Conservation (phyloP, 2,329 filamentous ascomycete species). For the Talaromyces funiculosus region DNA sequence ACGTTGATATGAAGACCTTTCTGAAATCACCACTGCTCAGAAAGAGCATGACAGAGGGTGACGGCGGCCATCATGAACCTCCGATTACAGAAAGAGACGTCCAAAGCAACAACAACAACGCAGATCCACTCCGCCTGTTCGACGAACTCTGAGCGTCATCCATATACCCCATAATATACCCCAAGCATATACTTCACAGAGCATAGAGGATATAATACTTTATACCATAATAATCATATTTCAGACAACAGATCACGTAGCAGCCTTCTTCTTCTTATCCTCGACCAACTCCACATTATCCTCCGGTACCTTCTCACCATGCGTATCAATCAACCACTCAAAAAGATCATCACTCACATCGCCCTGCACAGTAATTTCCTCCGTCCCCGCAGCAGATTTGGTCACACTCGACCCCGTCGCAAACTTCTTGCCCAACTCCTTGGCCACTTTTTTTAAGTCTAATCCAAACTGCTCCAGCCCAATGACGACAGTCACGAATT, state of each 20-base stretch:
- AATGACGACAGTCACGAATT: conserved; percentile 88
- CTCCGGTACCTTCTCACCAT: conserved; percentile 76
- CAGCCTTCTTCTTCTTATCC: conserved; percentile 73
- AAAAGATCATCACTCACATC: conserved; percentile 92
- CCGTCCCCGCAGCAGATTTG: conserved; percentile 75
- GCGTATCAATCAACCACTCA: conserved; percentile 84
- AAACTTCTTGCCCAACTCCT: conserved; percentile 98
- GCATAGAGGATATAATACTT: background rate
- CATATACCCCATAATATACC: no score
- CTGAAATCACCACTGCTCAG: background rate
- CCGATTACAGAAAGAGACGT: background rate
- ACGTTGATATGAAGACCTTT: background rate
- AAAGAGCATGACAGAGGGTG: background rate
- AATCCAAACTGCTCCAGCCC: conserved; percentile 86
- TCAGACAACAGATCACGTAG: conserved; percentile 1
- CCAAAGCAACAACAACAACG: background rate
- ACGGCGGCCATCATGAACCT: background rate
- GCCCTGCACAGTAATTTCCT: conserved; percentile 97
- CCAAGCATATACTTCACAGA: background rate
- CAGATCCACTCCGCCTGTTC: conserved; percentile 10
- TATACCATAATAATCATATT: background rate
- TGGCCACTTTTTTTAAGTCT: conserved; percentile 91
- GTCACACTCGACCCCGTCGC: conserved; percentile 91
- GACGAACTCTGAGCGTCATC: conserved; percentile 12
- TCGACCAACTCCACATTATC: conserved; percentile 93